phyloP scores from a whole-genome alignment of 306 rosid genomes.

The Prinsepia uniflora region DNA sequence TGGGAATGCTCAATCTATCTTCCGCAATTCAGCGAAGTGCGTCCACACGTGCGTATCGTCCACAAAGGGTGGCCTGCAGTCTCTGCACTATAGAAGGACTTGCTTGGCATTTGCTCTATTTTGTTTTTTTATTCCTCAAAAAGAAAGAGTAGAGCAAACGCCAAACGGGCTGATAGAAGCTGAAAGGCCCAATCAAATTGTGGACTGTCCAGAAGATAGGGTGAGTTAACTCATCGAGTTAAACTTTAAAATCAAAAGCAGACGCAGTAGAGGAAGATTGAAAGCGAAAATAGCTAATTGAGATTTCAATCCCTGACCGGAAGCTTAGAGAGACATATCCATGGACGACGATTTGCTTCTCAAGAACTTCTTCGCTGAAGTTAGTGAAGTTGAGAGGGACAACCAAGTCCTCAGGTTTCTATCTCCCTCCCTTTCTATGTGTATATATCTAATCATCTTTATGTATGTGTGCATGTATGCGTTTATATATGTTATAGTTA shows the following conservation, averaged over 20 bases:
- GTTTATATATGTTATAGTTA: background rate
- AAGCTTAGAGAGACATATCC: conserved; percentile 23
- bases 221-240: background rate
- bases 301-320: conserved; percentile 4
- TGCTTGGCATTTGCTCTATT: too few relatives aligned
- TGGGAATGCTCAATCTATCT: too few relatives aligned
- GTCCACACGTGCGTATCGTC: too few relatives aligned
- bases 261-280: background rate
- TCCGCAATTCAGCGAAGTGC: too few relatives aligned
- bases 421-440: conserved; percentile 10
- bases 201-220: background rate
- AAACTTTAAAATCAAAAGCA: background rate
- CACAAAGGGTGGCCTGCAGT: too few relatives aligned
- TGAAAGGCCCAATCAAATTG: background rate
- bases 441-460: conserved; percentile 5
- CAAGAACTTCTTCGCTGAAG: conserved; percentile 92
- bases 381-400: conserved; percentile 97
- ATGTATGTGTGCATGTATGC: background rate
- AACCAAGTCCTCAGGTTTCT: conserved; percentile 78
- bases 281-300: background rate
- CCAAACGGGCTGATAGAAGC: too few relatives aligned
- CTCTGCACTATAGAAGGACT: too few relatives aligned
- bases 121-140: too few relatives aligned
- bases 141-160: too few relatives aligned
- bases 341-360: conserved; percentile 80